Evolutionary conservation across 2,329 filamentous ascomycete species (phyloP), one percentile per base, ranked within the genome.

Genomic region (Venturia oleaginea): DNA sequence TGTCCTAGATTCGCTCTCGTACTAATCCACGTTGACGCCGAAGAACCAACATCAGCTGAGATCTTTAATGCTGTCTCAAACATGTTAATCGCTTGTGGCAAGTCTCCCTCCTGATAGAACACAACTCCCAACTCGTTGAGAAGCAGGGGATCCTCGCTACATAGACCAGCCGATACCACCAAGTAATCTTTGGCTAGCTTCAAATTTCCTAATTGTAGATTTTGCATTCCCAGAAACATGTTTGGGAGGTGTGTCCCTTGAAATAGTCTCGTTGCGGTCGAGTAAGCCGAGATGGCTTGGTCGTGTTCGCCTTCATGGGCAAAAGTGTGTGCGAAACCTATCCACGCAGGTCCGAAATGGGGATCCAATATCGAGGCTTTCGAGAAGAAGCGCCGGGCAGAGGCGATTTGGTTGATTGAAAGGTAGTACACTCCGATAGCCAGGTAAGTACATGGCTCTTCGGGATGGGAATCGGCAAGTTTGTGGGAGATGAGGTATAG

Each of bases 341-440:
- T 97, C 94, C 94, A 99, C 3, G 94, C 94, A 0, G 94, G 91
- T 0, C 93, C 93, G 71, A 96, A 99, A 77, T 97, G 93, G 7
- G 93, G 90, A 72, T 99, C 92, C 87, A 99, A 93, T 80, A 97
- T 89, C 68, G 91, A 96, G 4, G 95, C 90, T 77, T 99, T 99
- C 71, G 91, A 96, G 76, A 99, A 99, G 79, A 94, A 99, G 46
- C 93, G 86, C 13, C 94, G 86, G 11, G 95, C 92, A 76, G 99
- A 94, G 3, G 94, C 89, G 65, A 99, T 91, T 71, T 92, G 92
- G 69, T 86, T 85, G 63, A 92, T 96, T 19, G 88, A 83, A 67
- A 97, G 87, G 76, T 99, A 99, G 79, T 97, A 99, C 37, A 92
- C 88, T 13, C 92, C 94, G 13, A 99, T 93, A 0, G 94, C 94